Evolutionary conservation across 2,329 filamentous ascomycete genomes (phyloP).

Genomic region (Microdochium bolleyi): DNA sequence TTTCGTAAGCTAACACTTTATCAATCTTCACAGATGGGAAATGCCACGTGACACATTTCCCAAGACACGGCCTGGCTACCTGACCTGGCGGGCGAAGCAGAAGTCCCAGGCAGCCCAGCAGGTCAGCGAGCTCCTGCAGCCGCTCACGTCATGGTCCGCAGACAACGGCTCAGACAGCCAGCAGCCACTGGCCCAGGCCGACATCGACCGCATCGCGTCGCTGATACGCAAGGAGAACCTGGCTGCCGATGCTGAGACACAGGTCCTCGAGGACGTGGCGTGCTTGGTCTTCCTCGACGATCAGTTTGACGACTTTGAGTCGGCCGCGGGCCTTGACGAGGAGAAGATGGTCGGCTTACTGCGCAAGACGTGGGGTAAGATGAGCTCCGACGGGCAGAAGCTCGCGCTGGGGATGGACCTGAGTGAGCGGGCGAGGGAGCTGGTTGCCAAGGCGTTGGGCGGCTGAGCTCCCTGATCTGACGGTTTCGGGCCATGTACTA

Average conservation of each 20-base stretch:
- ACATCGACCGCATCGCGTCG: constrained; percentile 55
- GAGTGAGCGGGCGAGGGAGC: constrained; percentile 49
- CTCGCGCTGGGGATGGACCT: constrained; percentile 60
- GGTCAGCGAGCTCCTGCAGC: constrained; percentile 46
- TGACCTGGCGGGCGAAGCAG: constrained; percentile 69
- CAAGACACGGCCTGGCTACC: constrained; percentile 67
- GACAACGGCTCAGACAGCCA: too few species aligned
- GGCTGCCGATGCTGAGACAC: constrained; percentile 55
- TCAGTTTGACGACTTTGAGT: constrained; percentile 75
- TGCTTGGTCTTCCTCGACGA: constrained; percentile 84
- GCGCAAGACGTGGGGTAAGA: constrained; percentile 70
- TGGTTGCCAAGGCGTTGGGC: constrained; percentile 58
- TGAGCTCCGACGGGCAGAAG: constrained; percentile 54
- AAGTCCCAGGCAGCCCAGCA: constrained; percentile 54
- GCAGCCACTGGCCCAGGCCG: constrained; percentile 28
- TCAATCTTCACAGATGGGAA: constrained; percentile 53
- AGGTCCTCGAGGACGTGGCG: constrained; percentile 76
- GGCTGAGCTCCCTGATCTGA: constrained; percentile 13
- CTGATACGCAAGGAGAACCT: constrained; percentile 75
- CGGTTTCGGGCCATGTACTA: neutral
- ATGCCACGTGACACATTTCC: constrained; percentile 67
- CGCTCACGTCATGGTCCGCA: constrained; percentile 1
- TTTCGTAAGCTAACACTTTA: too few species aligned
- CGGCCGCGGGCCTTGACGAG: constrained; percentile 57
- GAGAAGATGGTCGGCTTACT: constrained; percentile 68